Evolutionary conservation across 2,329 filamentous ascomycete species (phyloP), one percentile per base, ranked within the genome.

Genomic region (Trichoderma sp.): DNA sequence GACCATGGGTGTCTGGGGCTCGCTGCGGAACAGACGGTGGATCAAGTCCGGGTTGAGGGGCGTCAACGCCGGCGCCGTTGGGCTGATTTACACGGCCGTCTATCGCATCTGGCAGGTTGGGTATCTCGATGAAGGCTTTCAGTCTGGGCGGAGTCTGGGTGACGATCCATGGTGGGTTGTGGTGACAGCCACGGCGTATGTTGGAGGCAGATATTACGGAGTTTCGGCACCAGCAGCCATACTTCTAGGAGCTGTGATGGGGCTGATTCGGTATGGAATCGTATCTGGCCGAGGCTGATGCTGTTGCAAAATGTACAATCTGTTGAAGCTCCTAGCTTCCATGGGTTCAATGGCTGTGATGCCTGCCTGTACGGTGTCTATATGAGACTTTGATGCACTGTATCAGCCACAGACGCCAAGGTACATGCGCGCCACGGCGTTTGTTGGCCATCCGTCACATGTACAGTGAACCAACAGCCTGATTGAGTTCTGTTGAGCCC

Each of bases 81-180:
- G 87, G 0, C 71, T 90, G 39, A 85, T 90, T 0, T 90, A 87
- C 64, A 89, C 87, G 0, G 88, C 87, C 0, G 87, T 90, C 1
- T 90, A 90, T 70, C 79, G 86, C 2, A 76, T 90, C 8, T 89
- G 86, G 85, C 81, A 88, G 76, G 84, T 89, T 71, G 88, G 88
- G 0, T 88, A 83, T 68, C 76, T 90, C 6, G 85, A 84, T 13
- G 77, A 83, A 25, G 78, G 79, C 0, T 82, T 80, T 19, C 78
- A 80, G 67, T 73, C 73, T 2, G 87, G 87, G 0, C 82, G 79
- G 56, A 87, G 84, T 70, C 73, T 90, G 53, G 86, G 78, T 0
- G 79, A 82, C 42, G 87, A 89, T 69, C 86, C 87, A 1, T 89
- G 87, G 86, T 89, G 87, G 85, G 82, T 89, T 19, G 86, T 88